phyloP scores from a whole-genome alignment of 1,139 yeast genomes.

The Pichia sp. region DNA sequence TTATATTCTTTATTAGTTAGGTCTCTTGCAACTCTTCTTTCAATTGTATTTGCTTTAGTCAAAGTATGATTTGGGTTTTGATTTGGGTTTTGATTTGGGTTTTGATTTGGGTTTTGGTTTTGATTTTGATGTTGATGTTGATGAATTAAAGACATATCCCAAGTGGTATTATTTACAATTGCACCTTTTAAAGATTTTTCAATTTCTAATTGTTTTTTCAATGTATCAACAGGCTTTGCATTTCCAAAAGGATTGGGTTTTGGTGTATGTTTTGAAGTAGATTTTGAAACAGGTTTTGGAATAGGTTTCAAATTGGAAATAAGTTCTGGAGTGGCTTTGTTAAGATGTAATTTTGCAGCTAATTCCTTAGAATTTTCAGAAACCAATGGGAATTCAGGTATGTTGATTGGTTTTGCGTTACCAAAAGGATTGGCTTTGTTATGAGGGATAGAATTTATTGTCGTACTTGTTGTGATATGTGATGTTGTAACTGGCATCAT shows the following conservation, averaged over 20 bases:
- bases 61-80: neutral
- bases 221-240: constrained; percentile 49
- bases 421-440: neutral
- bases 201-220: constrained; percentile 40
- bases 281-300: constrained; percentile 27
- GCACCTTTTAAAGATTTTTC: constrained; percentile 44
- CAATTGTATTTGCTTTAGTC: constrained; percentile 5
- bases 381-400: constrained; percentile 7
- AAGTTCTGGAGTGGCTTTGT: neutral
- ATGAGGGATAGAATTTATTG: neutral
- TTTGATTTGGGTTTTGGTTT: neutral
- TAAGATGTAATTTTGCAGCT: constrained; percentile 2
- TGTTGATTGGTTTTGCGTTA: constrained; percentile 7
- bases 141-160: constrained; percentile 31
- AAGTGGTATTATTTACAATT: constrained; percentile 51
- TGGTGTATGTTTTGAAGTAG: constrained; percentile 45
- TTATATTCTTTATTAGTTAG: constrained; percentile 12
- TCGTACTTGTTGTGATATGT: neutral
- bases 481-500: neutral
- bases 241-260: constrained; percentile 45
- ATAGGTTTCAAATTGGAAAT: too few species aligned
- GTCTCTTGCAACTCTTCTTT: constrained; percentile 12
- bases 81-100: neutral
- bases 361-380: constrained; percentile 13
- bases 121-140: neutral